Conservation (phyloP, 768 basidiomycete species). For the Suillus subluteus region DNA sequence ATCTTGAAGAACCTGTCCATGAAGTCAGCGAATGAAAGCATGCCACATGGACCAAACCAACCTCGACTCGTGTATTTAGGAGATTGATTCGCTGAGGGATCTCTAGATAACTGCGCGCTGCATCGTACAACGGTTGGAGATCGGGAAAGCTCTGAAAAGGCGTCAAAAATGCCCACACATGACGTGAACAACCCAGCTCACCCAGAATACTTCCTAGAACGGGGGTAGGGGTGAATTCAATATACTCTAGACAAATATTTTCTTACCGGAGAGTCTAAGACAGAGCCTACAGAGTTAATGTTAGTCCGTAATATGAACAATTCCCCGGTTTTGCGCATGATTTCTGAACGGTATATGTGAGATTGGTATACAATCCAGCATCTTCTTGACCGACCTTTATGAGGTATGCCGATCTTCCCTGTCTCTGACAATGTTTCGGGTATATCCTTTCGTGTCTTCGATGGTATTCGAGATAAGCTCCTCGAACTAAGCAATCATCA, state of each 20-base stretch:
- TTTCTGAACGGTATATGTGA: constrained; percentile 53
- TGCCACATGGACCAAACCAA: constrained; percentile 34
- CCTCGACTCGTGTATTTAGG: constrained; percentile 92
- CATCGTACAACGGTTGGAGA: constrained; percentile 92
- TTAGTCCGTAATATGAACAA: constrained; percentile 92
- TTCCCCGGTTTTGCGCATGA: constrained; percentile 97
- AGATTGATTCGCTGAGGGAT: constrained; percentile 93
- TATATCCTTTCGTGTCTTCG: constrained; percentile 95
- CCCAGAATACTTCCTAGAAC: constrained; percentile 91
- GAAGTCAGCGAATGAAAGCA: constrained; percentile 10
- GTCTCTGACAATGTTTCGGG: constrained; percentile 93
- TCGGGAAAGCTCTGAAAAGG: constrained; percentile 84
- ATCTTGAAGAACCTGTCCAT: constrained; percentile 84
- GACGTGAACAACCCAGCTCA: constrained; percentile 39
- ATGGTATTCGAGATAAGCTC: constrained; percentile 91
- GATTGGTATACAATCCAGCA: constrained; percentile 10
- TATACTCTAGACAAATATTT: constrained; percentile 11
- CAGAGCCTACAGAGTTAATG: constrained; percentile 94
- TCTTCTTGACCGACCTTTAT: constrained; percentile 57
- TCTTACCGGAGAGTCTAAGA: constrained; percentile 92
- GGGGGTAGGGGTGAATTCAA: constrained; percentile 8
- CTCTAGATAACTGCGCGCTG: constrained; percentile 92
- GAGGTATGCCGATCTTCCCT: constrained; percentile 90
- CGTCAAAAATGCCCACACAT: constrained; percentile 15
- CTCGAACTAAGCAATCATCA: constrained; percentile 65